phyloP scores from a whole-genome alignment of 2,329 filamentous ascomycete genomes.

The Bipolaris zeicola region DNA sequence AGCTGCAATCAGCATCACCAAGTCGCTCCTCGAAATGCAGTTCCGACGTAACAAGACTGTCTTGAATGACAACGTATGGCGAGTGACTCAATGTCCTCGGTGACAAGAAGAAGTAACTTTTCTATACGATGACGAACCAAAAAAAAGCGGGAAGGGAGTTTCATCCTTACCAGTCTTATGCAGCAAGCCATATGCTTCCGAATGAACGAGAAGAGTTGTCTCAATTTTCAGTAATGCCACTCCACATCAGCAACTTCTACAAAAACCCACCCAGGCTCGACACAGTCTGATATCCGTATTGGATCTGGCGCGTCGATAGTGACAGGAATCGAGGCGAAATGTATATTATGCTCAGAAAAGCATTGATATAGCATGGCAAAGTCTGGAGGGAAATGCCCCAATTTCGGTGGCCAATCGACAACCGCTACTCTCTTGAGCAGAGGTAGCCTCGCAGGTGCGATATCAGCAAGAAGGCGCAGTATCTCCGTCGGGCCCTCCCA shows the following conservation, averaged over 20 bases:
- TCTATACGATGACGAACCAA: background rate
- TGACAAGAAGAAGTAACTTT: background rate
- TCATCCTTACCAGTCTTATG: background rate
- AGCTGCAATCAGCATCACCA: background rate
- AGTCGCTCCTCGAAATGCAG: background rate
- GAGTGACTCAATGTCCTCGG: background rate
- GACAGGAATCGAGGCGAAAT: slow-evolving; percentile 9
- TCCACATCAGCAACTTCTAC: slow-evolving; percentile 5
- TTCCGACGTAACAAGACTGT: background rate
- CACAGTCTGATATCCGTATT: slow-evolving; percentile 6
- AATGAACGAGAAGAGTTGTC: background rate
- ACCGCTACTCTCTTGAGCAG: slow-evolving; percentile 7
- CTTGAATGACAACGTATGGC: background rate
- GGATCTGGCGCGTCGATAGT: slow-evolving; percentile 5
- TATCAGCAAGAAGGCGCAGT: slow-evolving; percentile 2
- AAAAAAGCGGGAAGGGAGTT: background rate
- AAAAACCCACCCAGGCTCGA: slow-evolving; percentile 13
- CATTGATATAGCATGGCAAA: slow-evolving; percentile 7
- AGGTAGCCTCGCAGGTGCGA: slow-evolving; percentile 2
- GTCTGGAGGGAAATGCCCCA: slow-evolving; percentile 8
- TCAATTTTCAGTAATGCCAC: background rate
- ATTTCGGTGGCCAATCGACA: slow-evolving; percentile 10
- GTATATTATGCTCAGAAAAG: slow-evolving; percentile 3
- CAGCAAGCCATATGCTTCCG: background rate
- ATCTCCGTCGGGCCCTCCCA: slow-evolving; percentile 13